Conservation (phyloP, 208 protist genomes). For the Naegleria fowleri region DNA sequence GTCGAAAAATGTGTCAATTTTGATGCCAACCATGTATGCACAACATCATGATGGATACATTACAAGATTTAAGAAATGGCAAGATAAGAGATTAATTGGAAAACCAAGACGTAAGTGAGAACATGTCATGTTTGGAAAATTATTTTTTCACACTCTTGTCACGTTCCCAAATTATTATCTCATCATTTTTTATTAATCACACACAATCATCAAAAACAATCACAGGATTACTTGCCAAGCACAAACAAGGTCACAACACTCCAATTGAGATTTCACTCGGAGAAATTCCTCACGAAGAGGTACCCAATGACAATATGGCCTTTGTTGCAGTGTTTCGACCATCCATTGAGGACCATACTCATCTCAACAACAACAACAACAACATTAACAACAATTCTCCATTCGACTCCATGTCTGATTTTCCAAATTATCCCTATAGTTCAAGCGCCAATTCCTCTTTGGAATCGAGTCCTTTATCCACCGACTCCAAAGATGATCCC, state of each 20-base stretch:
- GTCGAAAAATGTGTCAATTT: constrained; percentile 51
- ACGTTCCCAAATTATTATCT: no score
- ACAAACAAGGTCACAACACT: constrained; percentile 33
- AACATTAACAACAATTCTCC: no score
- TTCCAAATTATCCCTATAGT: not conserved
- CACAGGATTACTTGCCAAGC: not conserved
- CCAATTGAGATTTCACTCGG: constrained; percentile 35
- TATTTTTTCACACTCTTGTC: no score
- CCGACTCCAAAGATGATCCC: not conserved
- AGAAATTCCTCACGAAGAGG: constrained; percentile 15
- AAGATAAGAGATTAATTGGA: constrained; percentile 43
- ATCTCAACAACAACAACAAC: not conserved
- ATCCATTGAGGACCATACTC: not conserved
- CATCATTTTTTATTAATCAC: no score
- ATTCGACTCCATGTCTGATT: no score
- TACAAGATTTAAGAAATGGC: constrained; percentile 41
- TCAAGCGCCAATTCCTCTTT: not conserved
- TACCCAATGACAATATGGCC: not conserved
- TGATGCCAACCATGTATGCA: constrained; percentile 47
- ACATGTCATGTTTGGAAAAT: no score
- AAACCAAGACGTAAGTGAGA: constrained; percentile 28
- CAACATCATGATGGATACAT: constrained; percentile 52
- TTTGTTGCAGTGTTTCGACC: not conserved
- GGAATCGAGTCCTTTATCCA: not conserved
- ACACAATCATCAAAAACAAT: no score